These are phyloP conservation scores for Suillus clintonianus DNA, from an alignment of 768 basidiomycete species.

Conservation along the genomic window DNA sequence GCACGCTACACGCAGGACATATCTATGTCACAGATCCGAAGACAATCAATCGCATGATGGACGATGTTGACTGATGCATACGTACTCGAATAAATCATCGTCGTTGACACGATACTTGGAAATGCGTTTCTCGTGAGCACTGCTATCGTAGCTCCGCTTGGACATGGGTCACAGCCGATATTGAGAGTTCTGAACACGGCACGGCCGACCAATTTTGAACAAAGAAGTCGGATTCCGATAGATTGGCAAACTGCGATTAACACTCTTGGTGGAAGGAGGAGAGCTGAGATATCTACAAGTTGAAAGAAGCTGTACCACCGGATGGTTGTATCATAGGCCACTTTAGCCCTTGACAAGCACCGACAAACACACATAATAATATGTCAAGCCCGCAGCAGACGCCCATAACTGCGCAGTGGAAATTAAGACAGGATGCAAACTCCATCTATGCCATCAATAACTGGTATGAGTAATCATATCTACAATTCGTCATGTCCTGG, in stretches of 20 bases:
- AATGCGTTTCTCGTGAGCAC: slow-evolving; percentile 68
- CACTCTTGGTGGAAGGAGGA: not conserved
- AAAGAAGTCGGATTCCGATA: not conserved
- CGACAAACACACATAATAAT: slow-evolving; percentile 23
- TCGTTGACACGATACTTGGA: slow-evolving; percentile 80
- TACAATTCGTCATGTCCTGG: slow-evolving; percentile 33
- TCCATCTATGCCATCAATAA: slow-evolving; percentile 16
- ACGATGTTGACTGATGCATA: slow-evolving; percentile 16
- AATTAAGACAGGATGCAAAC: slow-evolving; percentile 1
- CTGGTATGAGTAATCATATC: slow-evolving; percentile 4
- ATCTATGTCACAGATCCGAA: slow-evolving; percentile 44
- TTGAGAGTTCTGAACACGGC: not conserved
- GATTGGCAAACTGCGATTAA: not conserved
- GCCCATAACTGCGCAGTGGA: not conserved
- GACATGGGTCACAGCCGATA: slow-evolving; percentile 38
- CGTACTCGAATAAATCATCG: slow-evolving; percentile 85
- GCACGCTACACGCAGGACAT: slow-evolving; percentile 83
- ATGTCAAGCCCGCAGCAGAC: not conserved
- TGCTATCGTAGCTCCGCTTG: slow-evolving; percentile 73
- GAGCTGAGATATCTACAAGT: not conserved
- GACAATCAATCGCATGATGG: slow-evolving; percentile 9
- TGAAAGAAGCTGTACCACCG: slow-evolving; percentile 2
- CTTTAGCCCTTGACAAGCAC: slow-evolving; percentile 18
- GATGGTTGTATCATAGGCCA: not conserved
- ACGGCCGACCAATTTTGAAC: not conserved